Conservation (phyloP, 2,329 filamentous ascomycete species). For the Lithohypha guttulata region DNA sequence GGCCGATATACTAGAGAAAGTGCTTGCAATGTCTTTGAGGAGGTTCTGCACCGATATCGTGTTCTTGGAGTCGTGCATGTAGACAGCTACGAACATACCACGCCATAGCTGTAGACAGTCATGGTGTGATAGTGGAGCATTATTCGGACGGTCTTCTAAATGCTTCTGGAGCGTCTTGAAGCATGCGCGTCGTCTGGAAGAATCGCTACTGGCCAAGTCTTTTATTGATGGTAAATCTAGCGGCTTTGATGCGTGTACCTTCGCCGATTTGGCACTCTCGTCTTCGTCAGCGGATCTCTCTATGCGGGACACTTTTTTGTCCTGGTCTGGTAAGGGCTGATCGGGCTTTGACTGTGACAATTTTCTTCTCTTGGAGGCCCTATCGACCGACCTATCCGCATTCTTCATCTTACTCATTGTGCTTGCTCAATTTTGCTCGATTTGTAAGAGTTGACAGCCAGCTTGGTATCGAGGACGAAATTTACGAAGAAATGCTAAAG, state of each 20-base stretch:
- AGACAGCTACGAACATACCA: slow-evolving; percentile 20
- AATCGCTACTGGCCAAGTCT: slow-evolving; percentile 21
- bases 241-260: background rate
- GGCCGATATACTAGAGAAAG: slow-evolving; percentile 11
- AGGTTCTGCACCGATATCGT: slow-evolving; percentile 19
- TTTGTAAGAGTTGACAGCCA: no score
- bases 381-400: no score
- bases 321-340: no score
- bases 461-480: no score
- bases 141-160: slow-evolving; percentile 12
- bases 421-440: no score
- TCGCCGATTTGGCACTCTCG: no score
- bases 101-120: slow-evolving; percentile 22
- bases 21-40: slow-evolving; percentile 15
- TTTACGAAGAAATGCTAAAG: no score
- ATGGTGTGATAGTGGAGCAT: slow-evolving; percentile 13
- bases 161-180: slow-evolving; percentile 15
- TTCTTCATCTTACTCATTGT: no score
- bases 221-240: slow-evolving; percentile 16
- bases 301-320: no score
- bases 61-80: slow-evolving; percentile 23
- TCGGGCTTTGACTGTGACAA: no score
- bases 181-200: slow-evolving; percentile 14
- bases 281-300: no score
- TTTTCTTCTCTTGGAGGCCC: background rate